Evolutionary conservation across 495 filamentous ascomycete genomes (phyloP).

Genomic region (Aspergillus sparsus): DNA sequence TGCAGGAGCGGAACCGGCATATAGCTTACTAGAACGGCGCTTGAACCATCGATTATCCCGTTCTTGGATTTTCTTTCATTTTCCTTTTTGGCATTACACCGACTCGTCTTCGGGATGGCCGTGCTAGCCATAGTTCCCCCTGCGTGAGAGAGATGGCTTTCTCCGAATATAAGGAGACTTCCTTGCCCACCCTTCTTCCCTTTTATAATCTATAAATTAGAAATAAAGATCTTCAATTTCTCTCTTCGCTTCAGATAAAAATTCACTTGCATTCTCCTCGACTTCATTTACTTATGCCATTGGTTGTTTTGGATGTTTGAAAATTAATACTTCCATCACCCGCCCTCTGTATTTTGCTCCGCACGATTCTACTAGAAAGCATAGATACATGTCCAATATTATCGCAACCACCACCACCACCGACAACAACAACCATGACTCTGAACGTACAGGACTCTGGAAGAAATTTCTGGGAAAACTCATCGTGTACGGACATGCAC

Average conservation of each 20-base stretch:
- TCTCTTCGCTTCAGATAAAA: background rate
- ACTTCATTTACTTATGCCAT: no score
- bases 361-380: background rate
- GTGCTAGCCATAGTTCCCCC: background rate
- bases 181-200: background rate
- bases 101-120: conserved; percentile 23
- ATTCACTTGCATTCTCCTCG: no score
- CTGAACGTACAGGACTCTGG: conserved; percentile 40
- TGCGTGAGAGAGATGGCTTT: conserved; percentile 6
- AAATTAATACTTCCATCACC: no score
- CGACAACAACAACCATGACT: conserved; percentile 30
- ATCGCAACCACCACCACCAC: no score
- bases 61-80: conserved; percentile 7
- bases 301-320: no score
- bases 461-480: conserved; percentile 43
- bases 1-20: conserved; percentile 19
- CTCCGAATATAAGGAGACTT: conserved; percentile 16
- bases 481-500: conserved; percentile 35
- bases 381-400: conserved; percentile 29
- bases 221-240: background rate
- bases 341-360: no score
- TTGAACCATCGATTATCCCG: conserved; percentile 16
- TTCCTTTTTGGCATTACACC: conserved; percentile 12
- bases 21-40: conserved; percentile 19
- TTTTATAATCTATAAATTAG: background rate